Evolutionary conservation across 1,284 basidiomycete genomes (phyloP).

Genomic region (Austropuccinia psidii): DNA sequence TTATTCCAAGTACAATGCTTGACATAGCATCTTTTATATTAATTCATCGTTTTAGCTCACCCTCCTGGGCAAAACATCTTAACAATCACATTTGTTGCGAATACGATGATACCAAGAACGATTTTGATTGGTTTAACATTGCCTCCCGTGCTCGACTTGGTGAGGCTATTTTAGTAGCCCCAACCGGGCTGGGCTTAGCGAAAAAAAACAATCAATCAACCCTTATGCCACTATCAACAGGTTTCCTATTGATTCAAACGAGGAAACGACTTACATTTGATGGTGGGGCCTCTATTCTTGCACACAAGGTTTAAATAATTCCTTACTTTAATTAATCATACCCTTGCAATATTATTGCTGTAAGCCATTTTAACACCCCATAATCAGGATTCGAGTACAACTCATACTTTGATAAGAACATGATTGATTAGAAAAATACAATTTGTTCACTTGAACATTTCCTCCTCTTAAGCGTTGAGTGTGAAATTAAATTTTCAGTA

Average conservation of each 20-base stretch:
- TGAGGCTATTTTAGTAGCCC: constrained; percentile 18
- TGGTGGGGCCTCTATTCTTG: constrained; percentile 21
- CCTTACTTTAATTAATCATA: too few species aligned
- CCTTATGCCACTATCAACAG: constrained; percentile 2
- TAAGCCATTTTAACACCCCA: too few species aligned
- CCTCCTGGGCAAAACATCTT: constrained; percentile 28
- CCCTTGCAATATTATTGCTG: too few species aligned
- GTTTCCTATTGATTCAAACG: constrained; percentile 24
- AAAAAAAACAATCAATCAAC: background rate
- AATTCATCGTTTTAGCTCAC: constrained; percentile 30
- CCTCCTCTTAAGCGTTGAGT: too few species aligned
- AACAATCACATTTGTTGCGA: constrained; percentile 10
- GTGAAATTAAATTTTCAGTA: too few species aligned
- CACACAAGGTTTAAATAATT: background rate
- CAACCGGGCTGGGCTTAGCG: constrained; percentile 8
- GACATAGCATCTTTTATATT: constrained; percentile 15
- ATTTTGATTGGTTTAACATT: background rate
- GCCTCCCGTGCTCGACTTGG: background rate
- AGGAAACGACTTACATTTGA: constrained; percentile 26
- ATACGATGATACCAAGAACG: background rate
- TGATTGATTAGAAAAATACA: too few species aligned
- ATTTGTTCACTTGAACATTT: too few species aligned
- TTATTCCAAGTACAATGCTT: constrained; percentile 21
- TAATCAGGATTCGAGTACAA: too few species aligned
- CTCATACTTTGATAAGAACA: too few species aligned